A percentile compares a stretch with the other conserved stretches of the same genome.
Conservation (phyloP, 108 stramenopile genomes). For the Nitzschia sp. region DNA sequence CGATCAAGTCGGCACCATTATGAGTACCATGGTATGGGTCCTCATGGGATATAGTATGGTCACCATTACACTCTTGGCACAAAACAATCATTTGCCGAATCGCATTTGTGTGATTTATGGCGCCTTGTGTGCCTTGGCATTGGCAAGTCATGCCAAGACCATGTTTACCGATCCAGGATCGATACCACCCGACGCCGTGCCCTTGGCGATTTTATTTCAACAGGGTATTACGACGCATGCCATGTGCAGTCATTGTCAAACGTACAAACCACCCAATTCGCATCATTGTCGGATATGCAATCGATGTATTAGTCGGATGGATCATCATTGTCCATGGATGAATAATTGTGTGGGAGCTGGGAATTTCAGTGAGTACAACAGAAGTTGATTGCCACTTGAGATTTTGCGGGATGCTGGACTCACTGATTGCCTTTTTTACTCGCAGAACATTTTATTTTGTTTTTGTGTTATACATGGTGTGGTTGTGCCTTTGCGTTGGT, state of each 20-base stretch:
- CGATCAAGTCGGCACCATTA: conserved; percentile 78
- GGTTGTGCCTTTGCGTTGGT: conserved; percentile 67
- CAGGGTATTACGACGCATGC: conserved; percentile 39
- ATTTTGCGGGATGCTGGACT: not conserved
- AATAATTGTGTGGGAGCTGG: conserved; percentile 95
- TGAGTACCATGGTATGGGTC: conserved; percentile 79
- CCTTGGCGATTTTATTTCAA: conserved; percentile 46
- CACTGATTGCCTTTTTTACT: not conserved
- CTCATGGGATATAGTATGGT: conserved; percentile 63
- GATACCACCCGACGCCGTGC: conserved; percentile 76
- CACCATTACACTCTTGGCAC: conserved; percentile 68
- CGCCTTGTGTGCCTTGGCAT: conserved; percentile 64
- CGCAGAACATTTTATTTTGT: conserved; percentile 74
- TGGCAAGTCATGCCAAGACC: conserved; percentile 87
- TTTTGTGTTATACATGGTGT: conserved; percentile 75
- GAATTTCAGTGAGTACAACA: conserved; percentile 71
- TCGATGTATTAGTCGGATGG: conserved; percentile 92
- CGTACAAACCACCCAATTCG: conserved; percentile 88
- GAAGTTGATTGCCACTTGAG: not conserved
- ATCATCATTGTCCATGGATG: conserved; percentile 90
- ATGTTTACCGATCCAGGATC: conserved; percentile 93
- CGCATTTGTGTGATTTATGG: conserved; percentile 51
- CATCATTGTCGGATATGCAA: conserved; percentile 97
- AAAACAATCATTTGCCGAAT: conserved; percentile 50
- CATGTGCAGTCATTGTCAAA: conserved; percentile 88